Conservation (phyloP, 2,329 filamentous ascomycete species). For the Stachybotrys chlorohalonatus region DNA sequence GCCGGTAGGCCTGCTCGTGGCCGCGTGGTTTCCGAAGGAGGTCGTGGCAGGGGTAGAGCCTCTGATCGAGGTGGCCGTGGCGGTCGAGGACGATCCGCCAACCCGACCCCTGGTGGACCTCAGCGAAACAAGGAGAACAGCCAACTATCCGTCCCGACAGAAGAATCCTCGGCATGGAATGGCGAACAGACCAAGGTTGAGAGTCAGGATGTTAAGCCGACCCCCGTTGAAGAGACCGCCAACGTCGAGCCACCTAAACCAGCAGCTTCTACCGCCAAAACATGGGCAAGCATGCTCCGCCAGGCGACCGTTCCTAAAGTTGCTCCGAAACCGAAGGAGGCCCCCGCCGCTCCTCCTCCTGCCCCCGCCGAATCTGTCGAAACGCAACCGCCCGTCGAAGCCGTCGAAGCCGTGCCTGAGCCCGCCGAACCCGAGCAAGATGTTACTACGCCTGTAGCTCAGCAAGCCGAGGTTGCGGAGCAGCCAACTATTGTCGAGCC, state of each 20-base stretch:
- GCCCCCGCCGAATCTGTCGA: slow-evolving; percentile 17
- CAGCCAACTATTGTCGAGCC: slow-evolving; percentile 29
- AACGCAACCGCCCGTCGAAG: slow-evolving; percentile 27
- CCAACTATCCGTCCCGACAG: slow-evolving; percentile 56
- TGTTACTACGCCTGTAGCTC: slow-evolving; percentile 19
- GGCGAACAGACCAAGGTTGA: slow-evolving; percentile 27
- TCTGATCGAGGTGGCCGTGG: slow-evolving; percentile 54
- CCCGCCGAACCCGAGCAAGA: slow-evolving; percentile 24
- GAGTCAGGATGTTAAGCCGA: slow-evolving; percentile 22
- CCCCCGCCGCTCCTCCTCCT: slow-evolving; percentile 28
- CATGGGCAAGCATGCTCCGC: slow-evolving; percentile 70
- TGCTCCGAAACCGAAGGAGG: slow-evolving; percentile 44
- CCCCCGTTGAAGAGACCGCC: slow-evolving; percentile 20
- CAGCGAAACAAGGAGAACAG: slow-evolving; percentile 43
- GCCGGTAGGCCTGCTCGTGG: slow-evolving; percentile 43
- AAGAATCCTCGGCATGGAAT: slow-evolving; percentile 51
- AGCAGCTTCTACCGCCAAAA: slow-evolving; percentile 39
- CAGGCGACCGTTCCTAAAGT: slow-evolving; percentile 50
- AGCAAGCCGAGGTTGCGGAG: slow-evolving; percentile 17
- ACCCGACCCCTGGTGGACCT: slow-evolving; percentile 50
- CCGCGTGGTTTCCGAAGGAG: slow-evolving; percentile 51
- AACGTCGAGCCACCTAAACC: slow-evolving; percentile 28
- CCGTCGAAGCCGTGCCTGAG: slow-evolving; percentile 23
- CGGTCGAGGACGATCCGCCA: slow-evolving; percentile 54
- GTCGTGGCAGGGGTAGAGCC: slow-evolving; percentile 52